Base-by-base conservation (phyloP, 2,329 filamentous ascomycete genomes). In the Neonectria neomacrospora region DNA sequence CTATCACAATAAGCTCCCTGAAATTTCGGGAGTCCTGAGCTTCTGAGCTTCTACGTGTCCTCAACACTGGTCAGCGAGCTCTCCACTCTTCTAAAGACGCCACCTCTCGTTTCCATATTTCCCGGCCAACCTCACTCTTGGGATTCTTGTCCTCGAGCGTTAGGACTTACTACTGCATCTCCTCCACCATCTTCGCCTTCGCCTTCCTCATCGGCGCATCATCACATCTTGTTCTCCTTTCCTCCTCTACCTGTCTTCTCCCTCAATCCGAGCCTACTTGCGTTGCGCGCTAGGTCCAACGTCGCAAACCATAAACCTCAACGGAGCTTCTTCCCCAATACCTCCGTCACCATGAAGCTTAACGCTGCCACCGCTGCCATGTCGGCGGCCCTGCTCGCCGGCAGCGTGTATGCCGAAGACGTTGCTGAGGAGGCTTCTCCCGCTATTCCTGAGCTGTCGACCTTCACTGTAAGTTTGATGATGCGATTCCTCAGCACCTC, bases 291-390 rank as follows among this genome's bases (percentile, higher is more conserved):
- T 67, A 54, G 56, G 70, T 72, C 66, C 63, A 54, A 52, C 58
- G 26, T 62, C 54, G 54, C 44, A 34, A 54, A 58, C 48, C 18
- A 41, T 52, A 56, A 14, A 44, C 50, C 54, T 37, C 48, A 48
- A 50, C 47, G 11, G 55, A 70, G 55, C 67, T 70, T 68, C 55
- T 28, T 59, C 54, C 63, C 37, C 63, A 61, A 68, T 77, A 94
- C 94, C 90, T 63, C 65, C 52, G 57, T 55, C 85, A 89, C 76
- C 77, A 96, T 97, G 93, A 93, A 91, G 88, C 89, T 97, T 82
- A 91, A 91, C 82, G 85, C 91, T 79, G 88, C 91, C 76, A 87
- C 93, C 75, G 91, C 90, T 71, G 88, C 91, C 71, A 87, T 91
- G 76, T 90, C 92, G 78, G 91, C 92, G 75, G 88, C 91, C 66